phyloP scores from a whole-genome alignment of 1,284 basidiomycete species.

The Stygiomarasmius scandens region DNA sequence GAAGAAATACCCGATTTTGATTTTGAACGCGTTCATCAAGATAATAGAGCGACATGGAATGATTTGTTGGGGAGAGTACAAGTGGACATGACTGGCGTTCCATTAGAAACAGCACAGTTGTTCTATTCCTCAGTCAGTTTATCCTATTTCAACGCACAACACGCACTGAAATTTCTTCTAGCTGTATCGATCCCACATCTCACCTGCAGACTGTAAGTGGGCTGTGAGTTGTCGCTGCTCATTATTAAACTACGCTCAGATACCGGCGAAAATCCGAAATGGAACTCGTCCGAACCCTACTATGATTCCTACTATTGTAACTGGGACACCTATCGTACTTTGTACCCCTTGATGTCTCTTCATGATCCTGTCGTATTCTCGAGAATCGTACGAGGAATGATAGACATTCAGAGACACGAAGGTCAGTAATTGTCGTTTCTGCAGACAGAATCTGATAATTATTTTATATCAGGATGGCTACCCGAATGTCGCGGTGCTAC shows the following conservation, averaged over 20 bases:
- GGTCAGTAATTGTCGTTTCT: constrained; percentile 28
- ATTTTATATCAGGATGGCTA: constrained; percentile 41
- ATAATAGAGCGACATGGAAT: constrained; percentile 54
- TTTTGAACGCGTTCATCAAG: constrained; percentile 48
- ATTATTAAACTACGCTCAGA: constrained; percentile 36
- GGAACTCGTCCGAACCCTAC: constrained; percentile 53
- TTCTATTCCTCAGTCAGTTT: constrained; percentile 60
- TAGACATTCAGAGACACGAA: constrained; percentile 69
- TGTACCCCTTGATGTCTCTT: constrained; percentile 62
- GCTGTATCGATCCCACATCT: constrained; percentile 68
- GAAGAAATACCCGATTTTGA: constrained; percentile 63
- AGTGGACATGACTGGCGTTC: constrained; percentile 52
- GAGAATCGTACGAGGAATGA: constrained; percentile 60
- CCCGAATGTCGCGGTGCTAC: constrained; percentile 63
- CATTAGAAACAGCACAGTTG: constrained; percentile 50
- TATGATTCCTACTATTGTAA: constrained; percentile 71
- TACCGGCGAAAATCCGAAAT: constrained; percentile 58
- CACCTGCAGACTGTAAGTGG: constrained; percentile 64
- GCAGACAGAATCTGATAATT: too few relatives aligned
- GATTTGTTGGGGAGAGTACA: constrained; percentile 57
- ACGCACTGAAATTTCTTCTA: constrained; percentile 20
- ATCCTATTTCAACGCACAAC: constrained; percentile 34
- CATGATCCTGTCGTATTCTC: constrained; percentile 62
- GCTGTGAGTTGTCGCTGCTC: neutral
- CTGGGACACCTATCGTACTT: constrained; percentile 69